These are phyloP conservation scores for Albugo candida DNA, from an alignment of 352 stramenopile genomes.

Conservation along the genomic window DNA sequence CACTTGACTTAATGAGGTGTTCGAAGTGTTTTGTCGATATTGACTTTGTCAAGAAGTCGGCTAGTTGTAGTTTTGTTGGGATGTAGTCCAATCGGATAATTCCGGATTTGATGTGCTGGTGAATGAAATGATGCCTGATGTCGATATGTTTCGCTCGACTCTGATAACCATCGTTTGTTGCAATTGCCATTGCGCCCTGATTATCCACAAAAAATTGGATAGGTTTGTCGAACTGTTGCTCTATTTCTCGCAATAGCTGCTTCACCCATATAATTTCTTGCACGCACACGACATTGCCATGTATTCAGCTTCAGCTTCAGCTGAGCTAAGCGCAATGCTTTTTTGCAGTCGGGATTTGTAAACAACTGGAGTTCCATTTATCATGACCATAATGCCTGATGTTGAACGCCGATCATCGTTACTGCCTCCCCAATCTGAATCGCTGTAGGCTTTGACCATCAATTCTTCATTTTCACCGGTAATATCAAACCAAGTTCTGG, in stretches of 20 bases:
- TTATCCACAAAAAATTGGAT: conserved; percentile 4
- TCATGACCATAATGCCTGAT: background rate
- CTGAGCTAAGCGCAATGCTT: background rate
- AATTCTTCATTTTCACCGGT: background rate
- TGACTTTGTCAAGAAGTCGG: no score
- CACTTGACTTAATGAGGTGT: no score
- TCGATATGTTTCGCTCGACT: conserved; percentile 7
- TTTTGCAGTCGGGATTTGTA: background rate
- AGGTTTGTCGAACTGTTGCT: background rate
- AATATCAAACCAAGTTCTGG: conserved; percentile 2
- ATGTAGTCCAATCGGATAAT: no score
- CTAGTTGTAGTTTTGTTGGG: no score
- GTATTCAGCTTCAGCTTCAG: background rate
- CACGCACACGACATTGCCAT: background rate
- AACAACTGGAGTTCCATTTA: background rate
- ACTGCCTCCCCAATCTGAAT: background rate
- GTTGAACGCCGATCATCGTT: background rate
- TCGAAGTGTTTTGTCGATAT: background rate
- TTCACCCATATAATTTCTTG: background rate
- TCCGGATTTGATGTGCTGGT: no score
- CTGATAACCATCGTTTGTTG: conserved; percentile 2
- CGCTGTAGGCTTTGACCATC: background rate
- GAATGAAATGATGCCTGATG: no score
- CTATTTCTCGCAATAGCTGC: background rate
- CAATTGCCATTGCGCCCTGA: conserved; percentile 7